Conservation (phyloP, 108 stramenopile genomes). For the Craspedostauros australis region DNA sequence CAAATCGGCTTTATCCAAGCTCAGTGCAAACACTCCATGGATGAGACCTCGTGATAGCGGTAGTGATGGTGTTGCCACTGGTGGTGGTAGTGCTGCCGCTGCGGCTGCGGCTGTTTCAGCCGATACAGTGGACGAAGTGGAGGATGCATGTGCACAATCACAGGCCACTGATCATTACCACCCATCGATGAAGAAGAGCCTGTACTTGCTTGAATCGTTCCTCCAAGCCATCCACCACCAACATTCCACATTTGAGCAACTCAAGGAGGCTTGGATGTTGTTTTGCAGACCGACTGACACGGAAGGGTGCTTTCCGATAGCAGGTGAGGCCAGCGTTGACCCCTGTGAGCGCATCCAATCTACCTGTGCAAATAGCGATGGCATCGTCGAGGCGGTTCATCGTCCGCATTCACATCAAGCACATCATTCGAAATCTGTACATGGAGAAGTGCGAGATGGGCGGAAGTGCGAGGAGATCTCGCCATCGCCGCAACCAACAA, state of each 20-base stretch:
- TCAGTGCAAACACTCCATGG: conserved; percentile 29
- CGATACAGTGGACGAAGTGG: not conserved
- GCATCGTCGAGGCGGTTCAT: no score
- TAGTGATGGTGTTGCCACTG: not conserved
- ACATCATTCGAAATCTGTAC: no score
- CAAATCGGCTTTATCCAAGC: conserved; percentile 29
- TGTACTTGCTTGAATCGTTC: conserved; percentile 32
- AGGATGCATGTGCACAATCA: not conserved
- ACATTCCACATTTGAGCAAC: not conserved
- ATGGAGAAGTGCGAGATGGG: no score
- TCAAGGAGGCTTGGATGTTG: conserved; percentile 13
- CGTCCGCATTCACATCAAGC: no score
- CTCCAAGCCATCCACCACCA: not conserved
- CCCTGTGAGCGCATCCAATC: no score
- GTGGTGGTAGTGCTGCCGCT: not conserved
- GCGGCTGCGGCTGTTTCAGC: not conserved
- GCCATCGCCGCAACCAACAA: no score
- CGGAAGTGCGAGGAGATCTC: no score
- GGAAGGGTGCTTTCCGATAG: conserved; percentile 9
- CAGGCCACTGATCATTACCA: conserved; percentile 11
- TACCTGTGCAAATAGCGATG: no score
- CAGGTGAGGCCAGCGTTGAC: no score
- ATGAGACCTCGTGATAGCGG: conserved; percentile 9
- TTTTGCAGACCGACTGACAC: conserved; percentile 32
- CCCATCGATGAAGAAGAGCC: conserved; percentile 33